Base-by-base conservation (phyloP, 495 filamentous ascomycete genomes). In the Terfezia claveryi region DNA sequence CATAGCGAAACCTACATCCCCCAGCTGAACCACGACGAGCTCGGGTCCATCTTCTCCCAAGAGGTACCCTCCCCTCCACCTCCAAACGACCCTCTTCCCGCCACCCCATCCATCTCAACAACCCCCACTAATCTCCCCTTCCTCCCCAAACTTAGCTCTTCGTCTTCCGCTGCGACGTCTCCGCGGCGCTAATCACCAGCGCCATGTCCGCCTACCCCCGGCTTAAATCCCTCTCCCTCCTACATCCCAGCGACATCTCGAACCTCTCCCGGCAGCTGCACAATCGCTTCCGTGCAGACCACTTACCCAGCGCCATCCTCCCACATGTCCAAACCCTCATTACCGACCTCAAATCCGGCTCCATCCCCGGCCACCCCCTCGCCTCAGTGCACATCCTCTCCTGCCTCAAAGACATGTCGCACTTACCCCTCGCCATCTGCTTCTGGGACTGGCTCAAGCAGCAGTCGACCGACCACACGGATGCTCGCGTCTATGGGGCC, bases 391-490 rank as follows among this genome's bases (percentile, higher is more conserved):
- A 74, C 54, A 56, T 74, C 20, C 57, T 75, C 11, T 64, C 64
- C n/a, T 64, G 70, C 37, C 68, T 70, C 59, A 74, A 74, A 55
- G 69, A 72, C 50, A 59, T 65, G 37, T 58, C 64, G 32, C 59
- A 64, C 20, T 72, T 68, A 36, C 59, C 63, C 12, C 38, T 55
- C 27, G 71, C 68, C 0, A 55, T 64, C n/a, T 44, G 57, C 14
- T 73, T 74, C 56, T 75, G 72, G 72, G 51, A 59, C 9, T 74
- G 70, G 70, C 61, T 74, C 12, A 36, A 55, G 37, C 9, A 41
- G 2, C 68, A 69, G 56, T 61, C 67, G 36, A 69, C 70, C 14
- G 51, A 58, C 8, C 64, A 64, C 38, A 58, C 67, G 10, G 60
- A 69, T 54, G 56, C 58, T 5, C 57, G 66, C 5, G 70, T 71